Evolutionary conservation across 108 stramenopile genomes (phyloP).

Genomic region (Discostella stelligeroides): DNA sequence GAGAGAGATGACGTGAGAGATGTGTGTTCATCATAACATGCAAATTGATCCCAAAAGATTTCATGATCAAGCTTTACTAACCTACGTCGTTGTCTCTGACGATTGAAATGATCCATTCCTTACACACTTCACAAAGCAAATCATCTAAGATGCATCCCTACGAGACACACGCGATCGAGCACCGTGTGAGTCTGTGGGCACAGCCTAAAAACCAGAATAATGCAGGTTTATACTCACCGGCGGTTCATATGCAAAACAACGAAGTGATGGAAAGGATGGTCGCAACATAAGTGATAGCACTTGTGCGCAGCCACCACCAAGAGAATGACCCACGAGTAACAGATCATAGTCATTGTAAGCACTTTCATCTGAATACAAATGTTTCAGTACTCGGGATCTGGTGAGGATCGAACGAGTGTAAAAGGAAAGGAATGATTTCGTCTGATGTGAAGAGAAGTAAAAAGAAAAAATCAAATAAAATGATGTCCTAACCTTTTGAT

Average conservation of each 20-base stretch:
- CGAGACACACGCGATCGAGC: background rate
- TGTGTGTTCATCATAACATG: background rate
- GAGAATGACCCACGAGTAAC: slow-evolving; percentile 60
- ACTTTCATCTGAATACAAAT: slow-evolving; percentile 25
- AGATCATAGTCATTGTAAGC: slow-evolving; percentile 32
- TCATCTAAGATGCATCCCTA: slow-evolving; percentile 21
- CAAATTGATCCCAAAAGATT: too few relatives aligned
- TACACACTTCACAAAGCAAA: slow-evolving; percentile 2
- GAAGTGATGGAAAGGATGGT: slow-evolving; percentile 51
- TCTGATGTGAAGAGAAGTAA: too few relatives aligned
- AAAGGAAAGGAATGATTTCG: too few relatives aligned
- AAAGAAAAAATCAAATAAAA: background rate
- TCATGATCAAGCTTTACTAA: too few relatives aligned
- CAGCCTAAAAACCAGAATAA: too few relatives aligned
- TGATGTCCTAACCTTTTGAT: slow-evolving; percentile 30
- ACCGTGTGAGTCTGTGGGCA: too few relatives aligned
- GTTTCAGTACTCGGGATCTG: slow-evolving; percentile 22
- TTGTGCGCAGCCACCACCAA: slow-evolving; percentile 72
- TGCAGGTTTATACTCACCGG: too few relatives aligned
- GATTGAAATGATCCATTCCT: slow-evolving; percentile 7
- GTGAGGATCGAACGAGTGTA: background rate
- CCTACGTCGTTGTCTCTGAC: slow-evolving; percentile 16
- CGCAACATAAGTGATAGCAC: slow-evolving; percentile 60
- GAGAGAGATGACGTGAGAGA: background rate
- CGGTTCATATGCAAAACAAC: slow-evolving; percentile 60